Base-by-base conservation (phyloP, 805 yeast species). In the Zygoascus bituminiphila region DNA sequence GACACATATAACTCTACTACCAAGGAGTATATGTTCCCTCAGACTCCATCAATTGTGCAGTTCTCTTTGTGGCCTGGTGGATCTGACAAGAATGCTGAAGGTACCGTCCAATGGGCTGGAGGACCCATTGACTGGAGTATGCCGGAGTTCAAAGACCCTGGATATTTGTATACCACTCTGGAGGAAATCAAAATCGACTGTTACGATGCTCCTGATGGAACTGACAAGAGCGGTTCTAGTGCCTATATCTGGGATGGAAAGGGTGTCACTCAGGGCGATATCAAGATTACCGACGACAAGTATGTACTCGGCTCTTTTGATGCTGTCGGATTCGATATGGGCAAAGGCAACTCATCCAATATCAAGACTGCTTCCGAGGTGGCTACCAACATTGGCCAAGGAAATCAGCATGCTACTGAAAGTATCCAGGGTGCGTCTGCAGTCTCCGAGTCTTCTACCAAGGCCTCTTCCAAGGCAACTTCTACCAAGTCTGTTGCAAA, bases 111-210 rank as follows among this genome's bases (percentile, higher is more conserved):
- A 51, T 82, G 89, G 89, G 85, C 95, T 31, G 96, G 96, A 67
- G 97, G 97, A 67, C 71, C 54, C 20, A 79, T 89, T 53, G 73
- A 87, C 69, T 89, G 97, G 97, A 66, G 82, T 63, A 75, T 88
- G 20, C 63, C 72, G 2, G 96, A 88, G 65, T 76, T 88, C 52
- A 59, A 70, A 51, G 71, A 83, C 48, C 77, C 82, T 45, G 96
- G 96, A 15, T 89, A 88, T 69, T 82, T 78, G 68, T 87, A 79
- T 62, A 81, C 84, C 23, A 72, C 76, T 50, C 58, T 89, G 39
- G 72, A 81, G 57, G 74, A 76, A 40, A 71, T 86, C 24, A 69
- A 73, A 14, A 74, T 88, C 43, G 73, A 78, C 44, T 79, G 94
- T 59, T 84, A 85, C 65, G 87, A 76, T 58, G 76, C 87, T 35